Percentiles rank a stretch among this genome's conserved stretches.
These are phyloP conservation scores for Thielaviopsis punctulata DNA, from an alignment of 2,329 filamentous ascomycete genomes.

Conservation along the genomic window DNA sequence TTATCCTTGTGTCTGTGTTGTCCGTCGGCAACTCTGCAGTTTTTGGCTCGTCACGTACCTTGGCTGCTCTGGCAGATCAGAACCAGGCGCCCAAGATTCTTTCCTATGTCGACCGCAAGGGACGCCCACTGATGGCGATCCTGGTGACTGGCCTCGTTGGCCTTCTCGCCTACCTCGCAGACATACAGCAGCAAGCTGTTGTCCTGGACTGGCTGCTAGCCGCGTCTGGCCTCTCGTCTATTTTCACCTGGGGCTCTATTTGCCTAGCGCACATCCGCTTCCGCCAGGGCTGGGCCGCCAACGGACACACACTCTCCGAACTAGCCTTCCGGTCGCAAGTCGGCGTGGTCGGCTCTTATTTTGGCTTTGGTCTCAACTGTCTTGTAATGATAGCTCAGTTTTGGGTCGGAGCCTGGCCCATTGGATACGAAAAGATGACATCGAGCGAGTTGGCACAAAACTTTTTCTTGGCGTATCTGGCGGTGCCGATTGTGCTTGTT, in stretches of 20 bases:
- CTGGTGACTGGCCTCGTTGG: slow-evolving; percentile 48
- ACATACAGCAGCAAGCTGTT: slow-evolving; percentile 35
- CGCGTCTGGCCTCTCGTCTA: slow-evolving; percentile 48
- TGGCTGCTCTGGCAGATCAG: slow-evolving; percentile 79
- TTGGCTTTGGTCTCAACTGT: slow-evolving; percentile 60
- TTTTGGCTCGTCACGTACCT: slow-evolving; percentile 78
- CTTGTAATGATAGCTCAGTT: slow-evolving; percentile 70
- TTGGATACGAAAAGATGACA: slow-evolving; percentile 34
- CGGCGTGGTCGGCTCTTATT: slow-evolving; percentile 62
- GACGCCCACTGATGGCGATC: slow-evolving; percentile 64
- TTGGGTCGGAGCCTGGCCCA: slow-evolving; percentile 69
- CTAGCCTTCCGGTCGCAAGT: slow-evolving; percentile 69
- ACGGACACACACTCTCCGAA: slow-evolving; percentile 55
- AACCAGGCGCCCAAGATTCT: slow-evolving; percentile 63
- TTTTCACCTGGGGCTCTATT: slow-evolving; percentile 72
- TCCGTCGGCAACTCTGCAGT: slow-evolving; percentile 86
- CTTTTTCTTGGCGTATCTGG: slow-evolving; percentile 61
- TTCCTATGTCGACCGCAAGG: slow-evolving; percentile 66
- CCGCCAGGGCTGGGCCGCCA: slow-evolving; percentile 56
- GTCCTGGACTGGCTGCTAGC: slow-evolving; percentile 67
- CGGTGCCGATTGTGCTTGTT: slow-evolving; percentile 46
- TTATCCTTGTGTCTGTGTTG: slow-evolving; percentile 78
- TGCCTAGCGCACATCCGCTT: slow-evolving; percentile 88
- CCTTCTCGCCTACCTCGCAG: slow-evolving; percentile 57
- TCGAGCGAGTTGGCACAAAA: slow-evolving; percentile 32